Evolutionary conservation across 176 grass and related monocot genomes (phyloP), one percentile per base, ranked within the genome.

Genomic region (Carex myosuroides): DNA sequence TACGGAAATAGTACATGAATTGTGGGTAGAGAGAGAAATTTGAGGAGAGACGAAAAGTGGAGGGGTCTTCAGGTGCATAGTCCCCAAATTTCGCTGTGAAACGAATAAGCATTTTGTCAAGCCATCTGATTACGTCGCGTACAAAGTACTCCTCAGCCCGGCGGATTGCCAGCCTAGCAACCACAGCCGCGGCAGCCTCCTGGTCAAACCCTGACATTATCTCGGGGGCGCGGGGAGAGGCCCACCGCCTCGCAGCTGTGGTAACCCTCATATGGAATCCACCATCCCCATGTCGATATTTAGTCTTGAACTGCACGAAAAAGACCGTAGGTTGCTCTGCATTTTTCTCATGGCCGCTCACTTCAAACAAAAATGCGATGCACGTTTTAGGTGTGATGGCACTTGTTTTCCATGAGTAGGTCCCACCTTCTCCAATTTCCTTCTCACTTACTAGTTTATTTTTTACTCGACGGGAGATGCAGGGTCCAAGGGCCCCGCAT

Each of bases 91-190:
- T 99, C 60, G 97, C 80, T 78, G 97, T 99, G 70, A 99, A 99
- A 24, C 93, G 91, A 83, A 99, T 94, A 86, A 99, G 93, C 96
- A 99, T 99, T 84, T 99, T 99, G 84, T 99, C 96, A 69, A 99
- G 90, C 93, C 96, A 99, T 82, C 91, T 88, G 70, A 96, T 95
- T 60, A 99, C 96, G 89, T 99, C 96, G 80, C 91, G 83, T 32
- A 87, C 93, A 76, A 95, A 85, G 78, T 95, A 99, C 52, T 87
- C 89, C 48, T 99, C 93, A 81, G 96, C 89, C 84, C 96, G 88
- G 77, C 90, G 91, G 83, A 94, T 89, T 21, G 93, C 96, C 74
- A 99, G 83, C 79, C 93, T 93, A 65, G 93, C 96, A 87, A 99
- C 90, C 79, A 99, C 91, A 85, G 89, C 86, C 33, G 96, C 96